Base-by-base conservation (phyloP, 257 asterid genomes). In the Mentha longifolia region DNA sequence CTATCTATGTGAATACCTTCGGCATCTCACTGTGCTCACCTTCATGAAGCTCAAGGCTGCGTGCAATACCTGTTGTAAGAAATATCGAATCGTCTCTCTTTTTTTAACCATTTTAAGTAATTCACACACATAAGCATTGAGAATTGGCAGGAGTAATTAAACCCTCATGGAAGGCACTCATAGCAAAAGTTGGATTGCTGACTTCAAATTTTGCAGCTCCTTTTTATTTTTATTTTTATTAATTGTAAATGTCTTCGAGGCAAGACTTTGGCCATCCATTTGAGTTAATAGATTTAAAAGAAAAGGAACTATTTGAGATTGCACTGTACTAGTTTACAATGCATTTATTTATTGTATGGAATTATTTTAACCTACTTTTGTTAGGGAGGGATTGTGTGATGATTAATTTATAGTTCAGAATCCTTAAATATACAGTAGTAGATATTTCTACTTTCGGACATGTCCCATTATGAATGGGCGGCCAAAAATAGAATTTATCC, bases 1-100 rank as follows among this genome's bases (percentile, higher is more conserved):
- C 82, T 85, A 68, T 89, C 88, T 80, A 84, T 84, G 88, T 84
- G 77, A 81, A 65, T 42, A 54, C 16, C 49, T 19, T 58, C 61
- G 30, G 33, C 41, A n/a, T 47, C 50, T 4, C 56, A 30, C 28
- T 31, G 37, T 11, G 41, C 50, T 67, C 47, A 37, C 74, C 52
- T 62, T 7, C 39, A 35, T 7, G 6, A n/a, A 69, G 62, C 46
- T 70, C 67, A 31, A 71, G 67, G 68, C 71, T 57, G 65, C 64
- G 35, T 28, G 31, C 31, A 28, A 20, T 68, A 20, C 63, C 59
- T 68, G 62, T 31, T 54, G 73, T 65, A 63, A 70, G 62, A 63
- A 67, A 62, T 77, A 74, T 57, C 83, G 80, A 51, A 33, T 73
- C 61, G 12, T 66, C 67, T 67, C 41, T 42, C 67, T 28, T 49